Evolutionary conservation across 164 flowering plant species (phyloP), one percentile per base, ranked within the genome.

Genomic region (Saururus chinensis): DNA sequence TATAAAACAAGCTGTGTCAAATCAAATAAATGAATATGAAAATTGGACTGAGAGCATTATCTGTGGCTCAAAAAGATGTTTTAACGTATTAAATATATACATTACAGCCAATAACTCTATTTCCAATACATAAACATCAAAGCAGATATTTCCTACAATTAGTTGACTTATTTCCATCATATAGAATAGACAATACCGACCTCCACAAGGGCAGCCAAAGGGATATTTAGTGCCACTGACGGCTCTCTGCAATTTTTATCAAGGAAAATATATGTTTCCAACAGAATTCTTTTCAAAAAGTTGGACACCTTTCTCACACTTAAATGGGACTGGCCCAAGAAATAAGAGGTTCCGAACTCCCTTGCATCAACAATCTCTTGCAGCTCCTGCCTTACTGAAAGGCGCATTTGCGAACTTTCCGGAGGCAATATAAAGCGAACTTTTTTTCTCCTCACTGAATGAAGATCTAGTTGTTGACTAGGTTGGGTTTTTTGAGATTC

Each of bases 181-280:
- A 85, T 68, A 10, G 64, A 65, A 62, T 75, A 81, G 9, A 82
- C 74, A 74, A 76, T 79, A 55, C 87, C 86, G 60, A 86, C 89
- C 76, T 82, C 82, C n/a, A 84, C 77, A 25, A 84, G 83, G 51
- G 89, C 87, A 69, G 87, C 87, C 72, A 80, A 73, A 26, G 89
- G 92, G 25, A 84, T 84, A 68, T 81, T 74, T 16, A 86, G 66
- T 6, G 82, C 86, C 56, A 84, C 73, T 0, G 71, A 79, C 54
- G 82, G 74, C 76, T 80, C 81, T 56, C 92, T 51, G 60, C 84
- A 73, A 42, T 84, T 84, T 40, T 68, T 84, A 41, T 86, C 85
- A 1, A 80, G 76, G 64, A 86, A 76, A 58, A 60, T 71, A 60
- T 84, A 86, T 19, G 30, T 52, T 74, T 59, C 66, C 53, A 86